These are phyloP conservation scores for Pleodorina starrii DNA, from an alignment of 139 green algal species.

Conservation along the genomic window DNA sequence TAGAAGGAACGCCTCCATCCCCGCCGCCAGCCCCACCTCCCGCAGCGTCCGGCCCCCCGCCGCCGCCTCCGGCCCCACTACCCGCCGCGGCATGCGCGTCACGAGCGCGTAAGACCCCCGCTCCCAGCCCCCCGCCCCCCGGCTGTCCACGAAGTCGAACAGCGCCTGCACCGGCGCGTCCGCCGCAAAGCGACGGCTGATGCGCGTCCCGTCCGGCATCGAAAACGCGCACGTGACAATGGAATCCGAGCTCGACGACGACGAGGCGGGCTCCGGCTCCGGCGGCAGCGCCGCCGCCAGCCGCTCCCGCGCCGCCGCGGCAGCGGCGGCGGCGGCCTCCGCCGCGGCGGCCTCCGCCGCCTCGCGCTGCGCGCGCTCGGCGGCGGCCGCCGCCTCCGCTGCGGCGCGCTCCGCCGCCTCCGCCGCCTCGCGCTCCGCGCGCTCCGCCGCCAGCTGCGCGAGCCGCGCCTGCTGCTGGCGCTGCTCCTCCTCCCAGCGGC, in stretches of 20 bases:
- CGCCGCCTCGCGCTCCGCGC: constrained; percentile 22
- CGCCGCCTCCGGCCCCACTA: constrained; percentile 52
- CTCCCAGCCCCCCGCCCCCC: constrained; percentile 47
- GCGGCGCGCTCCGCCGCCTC: neutral
- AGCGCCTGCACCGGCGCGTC: constrained; percentile 60
- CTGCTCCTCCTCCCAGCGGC: constrained; percentile 58
- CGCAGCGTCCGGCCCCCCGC: constrained; percentile 31
- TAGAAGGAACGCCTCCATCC: constrained; percentile 55
- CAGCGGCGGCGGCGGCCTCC: constrained; percentile 13
- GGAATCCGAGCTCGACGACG: neutral
- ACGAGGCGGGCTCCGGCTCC: constrained; percentile 57
- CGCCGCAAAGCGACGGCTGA: constrained; percentile 70
- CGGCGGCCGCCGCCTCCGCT: neutral
- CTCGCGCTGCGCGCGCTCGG: constrained; percentile 20
- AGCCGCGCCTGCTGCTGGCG: constrained; percentile 55
- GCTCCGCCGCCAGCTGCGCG: constrained; percentile 25
- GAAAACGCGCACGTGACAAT: constrained; percentile 68
- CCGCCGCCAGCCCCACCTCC: constrained; percentile 54
- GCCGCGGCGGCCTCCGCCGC: constrained; percentile 40
- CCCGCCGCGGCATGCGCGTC: constrained; percentile 75
- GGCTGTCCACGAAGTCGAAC: constrained; percentile 81
- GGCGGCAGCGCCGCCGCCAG: constrained; percentile 62
- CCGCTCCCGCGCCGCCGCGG: constrained; percentile 34
- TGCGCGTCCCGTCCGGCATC: constrained; percentile 77
- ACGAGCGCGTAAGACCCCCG: constrained; percentile 75